Evolutionary conservation across 2,329 filamentous ascomycete species (phyloP).

Genomic region (Colletotrichum chlorophyti): DNA sequence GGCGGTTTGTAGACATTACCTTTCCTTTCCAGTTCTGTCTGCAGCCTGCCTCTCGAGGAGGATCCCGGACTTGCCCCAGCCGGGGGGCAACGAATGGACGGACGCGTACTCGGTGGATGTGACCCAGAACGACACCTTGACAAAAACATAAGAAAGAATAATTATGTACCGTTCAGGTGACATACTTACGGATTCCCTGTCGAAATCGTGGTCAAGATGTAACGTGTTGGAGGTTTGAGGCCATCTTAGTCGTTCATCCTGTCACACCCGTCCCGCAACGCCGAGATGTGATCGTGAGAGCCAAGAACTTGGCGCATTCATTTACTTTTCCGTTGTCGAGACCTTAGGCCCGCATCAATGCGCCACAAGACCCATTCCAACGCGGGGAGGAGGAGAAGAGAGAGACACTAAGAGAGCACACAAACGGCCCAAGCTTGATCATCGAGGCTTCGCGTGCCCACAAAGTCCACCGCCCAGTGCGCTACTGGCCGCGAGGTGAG

Average conservation of each 20-base stretch:
- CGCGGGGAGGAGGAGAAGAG: background rate
- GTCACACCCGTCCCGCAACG: constrained; percentile 25
- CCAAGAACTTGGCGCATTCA: constrained; percentile 23
- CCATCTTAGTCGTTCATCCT: constrained; percentile 24
- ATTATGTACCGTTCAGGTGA: constrained; percentile 1
- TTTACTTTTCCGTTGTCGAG: constrained; percentile 1
- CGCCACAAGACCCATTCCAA: constrained; percentile 3
- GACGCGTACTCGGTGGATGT: background rate
- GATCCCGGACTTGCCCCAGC: background rate
- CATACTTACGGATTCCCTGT: constrained; percentile 13
- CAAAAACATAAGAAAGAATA: constrained; percentile 2
- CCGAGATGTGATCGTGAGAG: constrained; percentile 24
- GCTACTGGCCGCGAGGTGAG: background rate
- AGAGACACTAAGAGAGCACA: constrained; percentile 12
- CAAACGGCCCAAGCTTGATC: constrained; percentile 22
- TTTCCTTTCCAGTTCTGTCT: background rate
- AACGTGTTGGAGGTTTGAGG: constrained; percentile 17
- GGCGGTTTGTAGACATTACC: constrained; percentile 5
- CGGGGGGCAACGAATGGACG: background rate
- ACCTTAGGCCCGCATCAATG: no score
- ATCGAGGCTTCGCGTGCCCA: constrained; percentile 16
- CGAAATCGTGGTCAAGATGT: constrained; percentile 13
- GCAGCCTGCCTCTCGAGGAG: background rate
- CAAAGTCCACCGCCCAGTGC: constrained; percentile 16
- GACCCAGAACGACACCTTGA: background rate